These are phyloP conservation scores for Capronia americana DNA, from an alignment of 2,329 filamentous ascomycete genomes.

Conservation along the genomic window DNA sequence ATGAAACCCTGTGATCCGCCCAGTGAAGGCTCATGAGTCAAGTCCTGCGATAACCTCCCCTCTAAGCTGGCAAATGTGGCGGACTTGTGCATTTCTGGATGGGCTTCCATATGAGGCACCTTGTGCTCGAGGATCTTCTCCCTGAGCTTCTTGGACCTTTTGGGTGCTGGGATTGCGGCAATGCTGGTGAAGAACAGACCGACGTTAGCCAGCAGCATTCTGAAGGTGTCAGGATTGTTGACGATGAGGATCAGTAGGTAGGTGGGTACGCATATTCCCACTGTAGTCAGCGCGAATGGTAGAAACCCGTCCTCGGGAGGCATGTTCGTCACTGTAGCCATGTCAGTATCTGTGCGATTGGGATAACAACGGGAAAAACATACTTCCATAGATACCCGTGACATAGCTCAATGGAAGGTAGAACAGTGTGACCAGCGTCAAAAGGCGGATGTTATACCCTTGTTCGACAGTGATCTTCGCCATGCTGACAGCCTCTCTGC, in stretches of 20 bases:
- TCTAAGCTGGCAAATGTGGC: constrained; percentile 33
- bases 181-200: constrained; percentile 27
- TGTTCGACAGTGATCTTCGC: constrained; percentile 61
- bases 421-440: constrained; percentile 52
- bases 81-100: constrained; percentile 20
- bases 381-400: constrained; percentile 38
- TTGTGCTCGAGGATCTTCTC: constrained; percentile 26
- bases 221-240: constrained; percentile 41
- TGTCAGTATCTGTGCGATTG: constrained; percentile 8
- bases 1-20: constrained; percentile 29
- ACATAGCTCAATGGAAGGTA: constrained; percentile 48
- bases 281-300: constrained; percentile 51
- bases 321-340: constrained; percentile 47
- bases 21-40: constrained; percentile 25
- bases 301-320: constrained; percentile 45
- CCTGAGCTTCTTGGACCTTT: constrained; percentile 30
- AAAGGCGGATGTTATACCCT: constrained; percentile 55
- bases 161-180: constrained; percentile 26
- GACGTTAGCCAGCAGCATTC: constrained; percentile 9
- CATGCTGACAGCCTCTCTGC: constrained; percentile 64
- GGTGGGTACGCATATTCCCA: constrained; percentile 53
- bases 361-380: background rate
- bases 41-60: constrained; percentile 25
- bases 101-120: constrained; percentile 6
- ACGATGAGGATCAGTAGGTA: constrained; percentile 55